phyloP scores from a whole-genome alignment of 2,329 filamentous ascomycete genomes.

The Colletotrichum spaethianum region DNA sequence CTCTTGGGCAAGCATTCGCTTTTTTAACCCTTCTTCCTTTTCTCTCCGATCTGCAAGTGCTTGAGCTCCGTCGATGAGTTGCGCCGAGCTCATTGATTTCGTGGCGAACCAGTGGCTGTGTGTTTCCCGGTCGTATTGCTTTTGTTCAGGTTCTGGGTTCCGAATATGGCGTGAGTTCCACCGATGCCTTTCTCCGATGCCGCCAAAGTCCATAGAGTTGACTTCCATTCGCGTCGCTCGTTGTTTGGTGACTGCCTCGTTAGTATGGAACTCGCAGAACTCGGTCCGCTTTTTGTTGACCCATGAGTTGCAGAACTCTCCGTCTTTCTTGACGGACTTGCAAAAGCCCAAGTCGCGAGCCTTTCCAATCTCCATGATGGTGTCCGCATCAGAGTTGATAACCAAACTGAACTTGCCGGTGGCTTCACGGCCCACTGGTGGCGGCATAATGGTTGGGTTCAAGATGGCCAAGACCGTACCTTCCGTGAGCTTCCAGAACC shows the following conservation, averaged over 20 bases:
- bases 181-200: conserved; percentile 43
- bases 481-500: conserved; percentile 93
- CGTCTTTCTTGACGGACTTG: conserved; percentile 87
- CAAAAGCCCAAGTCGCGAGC: conserved; percentile 92
- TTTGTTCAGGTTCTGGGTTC: conserved; percentile 51
- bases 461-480: conserved; percentile 94
- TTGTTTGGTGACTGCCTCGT: conserved; percentile 81
- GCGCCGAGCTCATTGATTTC: conserved; percentile 68
- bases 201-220: conserved; percentile 74
- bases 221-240: conserved; percentile 81
- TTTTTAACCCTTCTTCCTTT: conserved; percentile 76
- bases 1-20: conserved; percentile 76
- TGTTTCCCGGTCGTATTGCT: conserved; percentile 69
- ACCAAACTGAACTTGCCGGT: conserved; percentile 89
- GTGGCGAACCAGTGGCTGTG: conserved; percentile 70
- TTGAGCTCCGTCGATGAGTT: conserved; percentile 76
- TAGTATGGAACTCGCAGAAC: conserved; percentile 93
- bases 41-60: conserved; percentile 71
- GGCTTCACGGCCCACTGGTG: conserved; percentile 79
- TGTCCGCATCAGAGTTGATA: conserved; percentile 88
- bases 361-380: conserved; percentile 88
- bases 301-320: conserved; percentile 85
- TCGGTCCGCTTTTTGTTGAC: conserved; percentile 90
- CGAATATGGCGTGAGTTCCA: conserved; percentile 41
- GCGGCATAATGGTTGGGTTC: conserved; percentile 93